Percentiles rank a stretch among this genome's conserved stretches.
phyloP scores from a whole-genome alignment of 306 rosid species.

The Citrullus amarus region DNA sequence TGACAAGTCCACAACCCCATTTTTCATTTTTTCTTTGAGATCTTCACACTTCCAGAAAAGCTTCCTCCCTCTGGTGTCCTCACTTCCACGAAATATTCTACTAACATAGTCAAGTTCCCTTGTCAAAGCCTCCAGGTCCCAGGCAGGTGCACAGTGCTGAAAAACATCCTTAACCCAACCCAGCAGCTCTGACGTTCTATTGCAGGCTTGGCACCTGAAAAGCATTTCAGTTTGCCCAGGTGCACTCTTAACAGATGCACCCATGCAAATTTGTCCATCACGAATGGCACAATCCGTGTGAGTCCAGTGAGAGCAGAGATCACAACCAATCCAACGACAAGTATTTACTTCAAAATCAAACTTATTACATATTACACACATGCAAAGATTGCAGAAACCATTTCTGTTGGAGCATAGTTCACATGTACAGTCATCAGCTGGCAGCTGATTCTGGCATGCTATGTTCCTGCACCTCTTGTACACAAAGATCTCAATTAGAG shows the following conservation, averaged over 20 bases:
- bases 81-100: constrained; percentile 84
- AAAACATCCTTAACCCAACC: constrained; percentile 99
- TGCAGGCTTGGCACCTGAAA: constrained; percentile 94
- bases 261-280: constrained; percentile 73
- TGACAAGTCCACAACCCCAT: constrained; percentile 48
- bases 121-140: constrained; percentile 76
- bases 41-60: constrained; percentile 78
- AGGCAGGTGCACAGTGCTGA: constrained; percentile 89
- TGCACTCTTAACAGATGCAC: constrained; percentile 69
- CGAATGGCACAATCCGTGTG: constrained; percentile 98
- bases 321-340: constrained; percentile 99
- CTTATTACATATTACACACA: constrained; percentile 96
- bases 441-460: constrained; percentile 87
- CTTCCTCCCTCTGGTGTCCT: constrained; percentile 72
- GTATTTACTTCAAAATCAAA: constrained; percentile 97
- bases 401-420: constrained; percentile 70
- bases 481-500: constrained; percentile 79
- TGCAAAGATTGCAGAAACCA: constrained; percentile 98
- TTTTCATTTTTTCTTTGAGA: constrained; percentile 61
- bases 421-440: constrained; percentile 94
- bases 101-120: constrained; percentile 96
- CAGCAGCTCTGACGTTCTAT: constrained; percentile 84
- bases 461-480: constrained; percentile 93
- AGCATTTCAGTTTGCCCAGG: constrained; percentile 86
- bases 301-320: constrained; percentile 96